A percentile compares a stretch with the other conserved stretches of the same genome.
These are phyloP conservation scores for Suillus brevipes DNA, from an alignment of 768 basidiomycete species.

Conservation along the genomic window DNA sequence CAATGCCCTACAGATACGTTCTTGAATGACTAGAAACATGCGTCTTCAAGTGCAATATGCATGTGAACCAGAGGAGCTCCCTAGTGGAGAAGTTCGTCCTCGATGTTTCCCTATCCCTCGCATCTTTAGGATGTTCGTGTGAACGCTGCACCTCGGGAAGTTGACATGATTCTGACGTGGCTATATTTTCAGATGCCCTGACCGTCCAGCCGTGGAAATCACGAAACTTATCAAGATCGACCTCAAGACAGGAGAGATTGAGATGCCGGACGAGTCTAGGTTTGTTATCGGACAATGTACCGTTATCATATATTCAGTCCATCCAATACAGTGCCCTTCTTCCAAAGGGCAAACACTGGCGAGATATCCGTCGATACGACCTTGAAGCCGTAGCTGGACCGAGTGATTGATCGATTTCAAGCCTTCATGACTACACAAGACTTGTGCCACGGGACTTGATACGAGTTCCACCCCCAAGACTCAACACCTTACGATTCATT, in stretches of 20 bases:
- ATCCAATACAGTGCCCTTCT: conserved; percentile 29
- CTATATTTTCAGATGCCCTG: conserved; percentile 54
- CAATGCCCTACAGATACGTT: not conserved
- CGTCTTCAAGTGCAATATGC: conserved; percentile 53
- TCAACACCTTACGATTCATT: not conserved
- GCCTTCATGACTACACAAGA: not conserved
- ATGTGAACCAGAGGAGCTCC: conserved; percentile 46
- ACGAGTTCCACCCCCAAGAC: not conserved
- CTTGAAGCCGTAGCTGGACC: conserved; percentile 16
- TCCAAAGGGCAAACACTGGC: conserved; percentile 35
- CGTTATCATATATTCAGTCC: not conserved
- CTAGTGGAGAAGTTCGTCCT: conserved; percentile 30
- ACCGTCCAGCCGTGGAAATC: conserved; percentile 67
- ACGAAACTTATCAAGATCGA: conserved; percentile 57
- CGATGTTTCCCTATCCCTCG: conserved; percentile 76
- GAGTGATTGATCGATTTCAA: not conserved
- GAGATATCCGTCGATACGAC: conserved; percentile 27
- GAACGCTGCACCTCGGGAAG: conserved; percentile 7
- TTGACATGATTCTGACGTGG: conserved; percentile 10
- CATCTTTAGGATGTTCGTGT: conserved; percentile 67
- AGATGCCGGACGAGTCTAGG: conserved; percentile 46
- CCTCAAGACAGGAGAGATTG: conserved; percentile 47
- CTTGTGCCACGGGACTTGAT: not conserved
- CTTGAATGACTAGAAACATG: conserved; percentile 7
- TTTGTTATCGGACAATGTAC: conserved; percentile 26